phyloP scores from a whole-genome alignment of 2,329 filamentous ascomycete genomes.

The Paraphoma sp. region DNA sequence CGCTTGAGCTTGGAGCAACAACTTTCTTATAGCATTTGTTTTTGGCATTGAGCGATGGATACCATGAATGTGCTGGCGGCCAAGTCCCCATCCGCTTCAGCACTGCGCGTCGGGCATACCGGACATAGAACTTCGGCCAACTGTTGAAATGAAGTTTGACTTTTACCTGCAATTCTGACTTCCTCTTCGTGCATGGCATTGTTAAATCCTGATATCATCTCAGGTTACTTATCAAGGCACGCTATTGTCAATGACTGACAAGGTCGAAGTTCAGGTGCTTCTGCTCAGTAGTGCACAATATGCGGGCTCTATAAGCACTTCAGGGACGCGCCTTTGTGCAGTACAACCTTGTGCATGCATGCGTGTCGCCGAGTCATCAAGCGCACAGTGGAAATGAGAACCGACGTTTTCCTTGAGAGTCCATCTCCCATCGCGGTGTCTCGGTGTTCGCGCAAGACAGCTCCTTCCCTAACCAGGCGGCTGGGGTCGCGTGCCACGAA shows the following conservation, averaged over 20 bases:
- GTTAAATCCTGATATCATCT: too few relatives aligned
- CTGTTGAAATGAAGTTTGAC: constrained; percentile 3
- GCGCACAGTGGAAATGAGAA: not conserved
- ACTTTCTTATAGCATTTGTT: constrained; percentile 15
- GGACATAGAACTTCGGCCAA: not conserved
- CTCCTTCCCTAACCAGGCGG: constrained; percentile 16
- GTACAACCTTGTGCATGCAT: not conserved
- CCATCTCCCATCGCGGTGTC: constrained; percentile 7
- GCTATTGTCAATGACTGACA: too few relatives aligned
- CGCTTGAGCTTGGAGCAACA: not conserved
- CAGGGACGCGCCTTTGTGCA: too few relatives aligned
- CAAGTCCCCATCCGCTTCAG: constrained; percentile 8
- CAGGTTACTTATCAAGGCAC: too few relatives aligned
- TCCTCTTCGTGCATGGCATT: too few relatives aligned
- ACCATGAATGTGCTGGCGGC: constrained; percentile 11
- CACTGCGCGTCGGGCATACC: constrained; percentile 4
- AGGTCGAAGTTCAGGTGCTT: too few relatives aligned
- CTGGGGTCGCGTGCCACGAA: constrained; percentile 29
- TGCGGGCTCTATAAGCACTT: too few relatives aligned
- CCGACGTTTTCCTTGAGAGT: not conserved
- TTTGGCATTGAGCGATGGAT: constrained; percentile 26
- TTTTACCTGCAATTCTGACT: not conserved
- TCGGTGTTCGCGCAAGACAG: constrained; percentile 25
- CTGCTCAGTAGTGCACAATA: too few relatives aligned
- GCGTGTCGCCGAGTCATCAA: not conserved